Conservation (phyloP, 2,329 filamentous ascomycete species). For the Sclerotinia subarctica region DNA sequence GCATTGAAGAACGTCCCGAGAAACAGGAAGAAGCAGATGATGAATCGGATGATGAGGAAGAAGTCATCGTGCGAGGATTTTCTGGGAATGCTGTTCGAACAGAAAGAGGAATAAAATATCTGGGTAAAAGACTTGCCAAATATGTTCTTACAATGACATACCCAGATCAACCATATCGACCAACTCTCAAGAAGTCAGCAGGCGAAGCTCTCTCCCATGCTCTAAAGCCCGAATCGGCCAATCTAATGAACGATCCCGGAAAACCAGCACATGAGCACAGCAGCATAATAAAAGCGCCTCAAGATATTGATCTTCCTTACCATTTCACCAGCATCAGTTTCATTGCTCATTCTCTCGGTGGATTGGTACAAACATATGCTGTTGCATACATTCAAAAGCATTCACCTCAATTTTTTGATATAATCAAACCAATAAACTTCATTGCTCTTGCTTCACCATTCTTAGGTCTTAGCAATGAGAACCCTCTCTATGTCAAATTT, state of each 20-base stretch:
- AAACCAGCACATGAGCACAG: constrained; percentile 59
- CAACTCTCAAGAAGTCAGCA: constrained; percentile 50
- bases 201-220: constrained; percentile 44
- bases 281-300: constrained; percentile 50
- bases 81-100: constrained; percentile 86
- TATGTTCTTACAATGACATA: constrained; percentile 88
- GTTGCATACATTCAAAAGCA: constrained; percentile 97
- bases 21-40: constrained; percentile 28
- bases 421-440: constrained; percentile 86
- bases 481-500: constrained; percentile 95
- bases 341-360: constrained; percentile 86
- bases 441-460: constrained; percentile 84
- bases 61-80: constrained; percentile 87
- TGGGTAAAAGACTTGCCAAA: constrained; percentile 90
- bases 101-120: constrained; percentile 92
- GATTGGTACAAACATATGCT: constrained; percentile 87
- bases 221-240: constrained; percentile 40
- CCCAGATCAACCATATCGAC: constrained; percentile 86
- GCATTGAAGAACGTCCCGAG: constrained; percentile 18
- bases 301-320: constrained; percentile 57
- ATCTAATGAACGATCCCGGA: constrained; percentile 44
- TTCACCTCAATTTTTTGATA: constrained; percentile 83
- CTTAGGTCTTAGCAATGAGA: constrained; percentile 91
- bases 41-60: constrained; percentile 63
- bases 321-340: constrained; percentile 94